phyloP scores from a whole-genome alignment of 331 rosid species.

The Acacia concinna region DNA sequence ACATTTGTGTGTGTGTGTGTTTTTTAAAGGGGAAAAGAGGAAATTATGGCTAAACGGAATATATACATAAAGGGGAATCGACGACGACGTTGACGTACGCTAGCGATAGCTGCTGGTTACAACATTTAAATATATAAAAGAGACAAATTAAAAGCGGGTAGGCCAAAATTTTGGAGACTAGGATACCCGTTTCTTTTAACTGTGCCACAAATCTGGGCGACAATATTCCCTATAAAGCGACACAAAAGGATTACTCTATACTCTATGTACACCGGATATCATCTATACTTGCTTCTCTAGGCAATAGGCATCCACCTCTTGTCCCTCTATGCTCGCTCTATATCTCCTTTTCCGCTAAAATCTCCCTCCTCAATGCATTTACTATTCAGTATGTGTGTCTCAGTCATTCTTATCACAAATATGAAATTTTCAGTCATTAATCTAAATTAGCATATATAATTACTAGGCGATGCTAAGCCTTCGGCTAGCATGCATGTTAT shows the following conservation, averaged over 20 bases:
- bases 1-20: neutral
- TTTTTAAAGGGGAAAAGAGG: neutral
- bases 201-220: constrained; percentile 43
- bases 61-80: neutral
- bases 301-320: constrained; percentile 17
- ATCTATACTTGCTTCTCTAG: neutral
- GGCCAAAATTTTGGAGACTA: constrained; percentile 10
- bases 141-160: constrained; percentile 13
- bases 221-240: constrained; percentile 48
- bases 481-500: neutral
- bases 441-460: neutral
- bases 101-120: neutral
- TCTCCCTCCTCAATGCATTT: neutral
- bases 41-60: neutral
- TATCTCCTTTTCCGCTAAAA: neutral
- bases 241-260: constrained; percentile 22
- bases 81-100: neutral
- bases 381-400: no score
- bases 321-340: neutral
- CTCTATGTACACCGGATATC: neutral
- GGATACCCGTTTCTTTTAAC: constrained; percentile 26
- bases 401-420: neutral
- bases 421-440: neutral
- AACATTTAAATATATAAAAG: neutral
- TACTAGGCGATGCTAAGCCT: neutral